Base-by-base conservation (phyloP, 2,329 filamentous ascomycete genomes). In the Colletotrichum sp. region DNA sequence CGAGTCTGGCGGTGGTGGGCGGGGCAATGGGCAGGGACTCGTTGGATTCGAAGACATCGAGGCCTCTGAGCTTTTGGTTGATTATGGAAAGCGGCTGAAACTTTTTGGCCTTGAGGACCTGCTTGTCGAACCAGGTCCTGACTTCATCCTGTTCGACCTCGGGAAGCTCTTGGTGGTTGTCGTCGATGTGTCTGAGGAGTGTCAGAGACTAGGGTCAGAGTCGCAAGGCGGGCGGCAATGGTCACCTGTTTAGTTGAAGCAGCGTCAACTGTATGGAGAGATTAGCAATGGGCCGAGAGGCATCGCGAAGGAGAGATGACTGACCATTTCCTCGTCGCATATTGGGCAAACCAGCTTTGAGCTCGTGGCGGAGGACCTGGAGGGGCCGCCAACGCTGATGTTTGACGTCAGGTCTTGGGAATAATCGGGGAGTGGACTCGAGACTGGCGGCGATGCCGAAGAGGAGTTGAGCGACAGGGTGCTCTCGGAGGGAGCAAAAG, bases 281-380 rank as follows among this genome's bases (percentile, higher is more conserved):
- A 63, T 81, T 57, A 82, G 80, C 69, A 66, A 4, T 44, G 12
- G 27, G 39, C 49, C 19, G 67, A 32, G 19, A 25, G 25, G 59
- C 29, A 15, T 66, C 19, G 15, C 16, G n/a, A 32, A 15, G 12
- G 29, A 19, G 19, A 57, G 68, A 62, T 22, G 15, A 81, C 87
- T 78, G 87, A 97, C 96, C 97, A 99, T 99, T 85, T 98, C 96
- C 86, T 99, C 98, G 80, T 93, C 96, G 86, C 97, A 99, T 83
- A 99, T 99, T n/a, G 97, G 97, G 84, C 97, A 99, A 71, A 96
- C 92, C 75, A 99, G 92, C 84, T 91, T 91, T 78, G 91, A 91
- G 79, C 90, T 91, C 71, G 92, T 87, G 69, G 92, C 90, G 65
- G 87, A 89, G 78, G 90, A 89, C 77, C 88, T 89, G 69, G 90